phyloP scores from a whole-genome alignment of 345 rosid species.

The Heritiera littoralis region DNA sequence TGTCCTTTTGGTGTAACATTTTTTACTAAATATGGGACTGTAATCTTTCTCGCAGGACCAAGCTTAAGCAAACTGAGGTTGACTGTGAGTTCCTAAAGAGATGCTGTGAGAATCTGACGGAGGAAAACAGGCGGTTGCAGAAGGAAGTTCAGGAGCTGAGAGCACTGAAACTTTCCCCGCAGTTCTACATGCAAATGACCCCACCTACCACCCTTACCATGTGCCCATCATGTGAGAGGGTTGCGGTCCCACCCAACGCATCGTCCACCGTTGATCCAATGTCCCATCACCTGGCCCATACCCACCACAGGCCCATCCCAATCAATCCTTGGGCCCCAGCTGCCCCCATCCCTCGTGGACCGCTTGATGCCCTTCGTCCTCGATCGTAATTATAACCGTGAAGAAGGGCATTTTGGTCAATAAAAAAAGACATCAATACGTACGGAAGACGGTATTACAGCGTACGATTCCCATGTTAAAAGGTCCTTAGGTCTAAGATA shows the following conservation, averaged over 20 bases:
- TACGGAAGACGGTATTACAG: slow-evolving; percentile 20
- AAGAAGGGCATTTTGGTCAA: slow-evolving; percentile 32
- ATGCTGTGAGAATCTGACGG: slow-evolving; percentile 96
- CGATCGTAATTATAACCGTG: slow-evolving; percentile 34
- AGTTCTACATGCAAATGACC: slow-evolving; percentile 97
- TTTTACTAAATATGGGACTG: slow-evolving; percentile 13
- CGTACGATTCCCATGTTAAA: slow-evolving; percentile 12
- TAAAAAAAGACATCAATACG: slow-evolving; percentile 3
- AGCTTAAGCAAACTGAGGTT: slow-evolving; percentile 97
- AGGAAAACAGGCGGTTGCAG: slow-evolving; percentile 93
- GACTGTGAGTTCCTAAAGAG: slow-evolving; percentile 94
- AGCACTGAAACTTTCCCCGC: slow-evolving; percentile 92
- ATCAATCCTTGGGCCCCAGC: slow-evolving; percentile 57
- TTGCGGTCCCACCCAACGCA: slow-evolving; percentile 58
- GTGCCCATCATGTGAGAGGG: slow-evolving; percentile 98
- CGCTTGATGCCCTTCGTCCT: slow-evolving; percentile 55
- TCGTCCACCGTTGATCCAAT: slow-evolving; percentile 39
- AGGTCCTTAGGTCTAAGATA: slow-evolving; percentile 34
- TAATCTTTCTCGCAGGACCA: slow-evolving; percentile 54
- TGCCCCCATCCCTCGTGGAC: slow-evolving; percentile 37
- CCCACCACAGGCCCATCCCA: slow-evolving; percentile 42
- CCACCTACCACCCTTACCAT: slow-evolving; percentile 99
- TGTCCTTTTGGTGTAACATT: neutral
- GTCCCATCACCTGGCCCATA: slow-evolving; percentile 26
- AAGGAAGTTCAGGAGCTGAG: slow-evolving; percentile 93